A percentile compares a stretch with the other conserved stretches of the same genome.
These are phyloP conservation scores for Trametopsis cervina DNA, from an alignment of 768 basidiomycete genomes.

Conservation along the genomic window DNA sequence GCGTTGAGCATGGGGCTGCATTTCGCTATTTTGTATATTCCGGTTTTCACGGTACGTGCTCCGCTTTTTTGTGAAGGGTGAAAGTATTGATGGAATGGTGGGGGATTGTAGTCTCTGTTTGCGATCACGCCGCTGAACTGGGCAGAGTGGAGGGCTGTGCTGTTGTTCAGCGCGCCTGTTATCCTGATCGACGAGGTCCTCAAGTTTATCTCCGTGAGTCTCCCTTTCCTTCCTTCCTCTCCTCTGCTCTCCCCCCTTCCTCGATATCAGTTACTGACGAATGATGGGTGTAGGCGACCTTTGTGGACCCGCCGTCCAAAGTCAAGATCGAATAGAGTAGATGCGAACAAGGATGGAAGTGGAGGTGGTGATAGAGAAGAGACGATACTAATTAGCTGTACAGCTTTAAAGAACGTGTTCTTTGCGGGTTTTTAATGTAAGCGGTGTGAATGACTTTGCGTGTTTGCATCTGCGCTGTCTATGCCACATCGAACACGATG, in stretches of 20 bases:
- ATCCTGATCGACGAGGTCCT: slow-evolving; percentile 84
- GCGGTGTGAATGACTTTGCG: too few species aligned
- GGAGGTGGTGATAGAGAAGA: too few species aligned
- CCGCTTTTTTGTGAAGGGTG: neutral
- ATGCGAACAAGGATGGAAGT: too few species aligned
- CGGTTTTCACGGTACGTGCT: slow-evolving; percentile 78
- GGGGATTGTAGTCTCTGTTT: slow-evolving; percentile 67
- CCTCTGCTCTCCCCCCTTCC: neutral
- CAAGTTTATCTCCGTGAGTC: slow-evolving; percentile 72
- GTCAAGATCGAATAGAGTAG: slow-evolving; percentile 36
- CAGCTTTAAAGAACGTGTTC: too few species aligned
- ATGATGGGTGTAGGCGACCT: slow-evolving; percentile 48
- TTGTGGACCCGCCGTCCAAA: slow-evolving; percentile 50
- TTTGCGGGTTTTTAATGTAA: too few species aligned
- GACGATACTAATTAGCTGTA: too few species aligned
- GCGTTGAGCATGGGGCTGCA: slow-evolving; percentile 89
- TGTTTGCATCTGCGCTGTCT: too few species aligned
- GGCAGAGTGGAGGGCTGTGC: slow-evolving; percentile 91
- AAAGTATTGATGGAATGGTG: slow-evolving; percentile 3
- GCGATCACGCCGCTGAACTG: slow-evolving; percentile 92
- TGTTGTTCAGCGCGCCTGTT: slow-evolving; percentile 84
- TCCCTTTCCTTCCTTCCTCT: slow-evolving; percentile 8
- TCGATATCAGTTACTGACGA: too few species aligned
- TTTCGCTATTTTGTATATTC: slow-evolving; percentile 93
- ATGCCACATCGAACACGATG: too few species aligned